Evolutionary conservation across 108 stramenopile genomes (phyloP), one percentile per base, ranked within the genome.

Genomic region (Schizochytrium sp.): DNA sequence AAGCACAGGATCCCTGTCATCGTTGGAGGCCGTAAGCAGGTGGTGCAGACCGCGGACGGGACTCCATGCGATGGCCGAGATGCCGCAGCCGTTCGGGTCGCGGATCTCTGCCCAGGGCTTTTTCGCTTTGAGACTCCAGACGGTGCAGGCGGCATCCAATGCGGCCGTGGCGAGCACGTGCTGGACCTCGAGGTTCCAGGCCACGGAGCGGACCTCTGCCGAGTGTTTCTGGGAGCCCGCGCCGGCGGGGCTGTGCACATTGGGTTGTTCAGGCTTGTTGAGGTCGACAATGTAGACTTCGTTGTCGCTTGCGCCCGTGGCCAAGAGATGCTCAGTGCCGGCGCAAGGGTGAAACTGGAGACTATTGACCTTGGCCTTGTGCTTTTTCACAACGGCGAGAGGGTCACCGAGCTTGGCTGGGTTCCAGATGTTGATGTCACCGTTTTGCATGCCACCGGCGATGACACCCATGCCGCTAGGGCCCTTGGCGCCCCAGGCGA

Each of bases 391-490:
- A 19, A 95, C 90, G 0, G 93, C 87, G 18, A 97, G 29, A 45
- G 90, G 92, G 58, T 89, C 89, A 41, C 96, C 76, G 14, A 98
- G 87, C 23, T 91, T 91, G 41, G 92, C 71, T 6, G 96, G 95
- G 89, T 97, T 95, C 97, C 97, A 99, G 47, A 98, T 88, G 72
- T 96, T 91, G 60, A 99, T 94, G 21, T 94, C 93, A 4, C 98
- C 98, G 93, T 99, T 97, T 76, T 93, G 90, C 98, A 99, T 97
- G 58, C 98, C 98, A 25, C 97, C 98, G 44, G 98, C 98, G 12
- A 99, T 58, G 58, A 98, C 89, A 29, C 97, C 97, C 76, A 92
- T 88, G 14, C 92, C 90, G 83, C 92, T 95, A 44, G 89, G 89
- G 0, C 58, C 89, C 18, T 83, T 72, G 51, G 59, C 47, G 60